Base-by-base conservation (phyloP, 805 yeast genomes). In the Starmerella floris region DNA sequence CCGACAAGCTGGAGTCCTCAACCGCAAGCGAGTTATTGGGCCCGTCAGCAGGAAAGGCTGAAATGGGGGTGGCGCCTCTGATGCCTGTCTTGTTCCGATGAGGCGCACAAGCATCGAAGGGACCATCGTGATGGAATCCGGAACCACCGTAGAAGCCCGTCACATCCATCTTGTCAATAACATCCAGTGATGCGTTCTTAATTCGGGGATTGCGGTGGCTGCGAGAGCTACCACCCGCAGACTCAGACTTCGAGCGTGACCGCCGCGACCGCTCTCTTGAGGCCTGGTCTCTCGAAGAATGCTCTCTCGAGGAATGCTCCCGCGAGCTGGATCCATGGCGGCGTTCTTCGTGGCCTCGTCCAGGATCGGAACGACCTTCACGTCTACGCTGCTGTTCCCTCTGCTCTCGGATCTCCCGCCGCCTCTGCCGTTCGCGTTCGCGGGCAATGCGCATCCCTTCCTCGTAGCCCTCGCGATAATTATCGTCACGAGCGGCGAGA, bases 101-200 rank as follows among this genome's bases (percentile, higher is more conserved):
- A 6, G 98, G 97, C 2, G 93, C 82, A 62, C 97, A 88, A 1
- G 98, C 98, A 60, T 91, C 98, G 60, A 91, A 91, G 15, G 98
- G 98, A 11, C 98, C 98, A 64, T 91, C 98, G 62, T 91, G 97
- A 62, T 91, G 98, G 70, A 91, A 91, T 2, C 93, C 83, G 16
- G 84, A 83, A 38, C 83, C 78, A 22, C 95, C 96, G 59, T 83
- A 87, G 48, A 87, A 71, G 1, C 95, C 96, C 11, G 96, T 87
- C 37, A 88, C 98, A 61, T 91, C 98, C 56, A 91, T 69, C 62
- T 83, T 83, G 65, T 91, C 98, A 53, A 91, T 91, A 3, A 93
- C 83, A 57, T 88, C 98, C 43, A 87, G 77, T 52, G 85, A 82
- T 41, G 42, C 56, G 42, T 48, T 85, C 72, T 55, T 65, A 37